Base-by-base conservation (phyloP, 2,329 filamentous ascomycete species). In the Metarhizium brunneum region DNA sequence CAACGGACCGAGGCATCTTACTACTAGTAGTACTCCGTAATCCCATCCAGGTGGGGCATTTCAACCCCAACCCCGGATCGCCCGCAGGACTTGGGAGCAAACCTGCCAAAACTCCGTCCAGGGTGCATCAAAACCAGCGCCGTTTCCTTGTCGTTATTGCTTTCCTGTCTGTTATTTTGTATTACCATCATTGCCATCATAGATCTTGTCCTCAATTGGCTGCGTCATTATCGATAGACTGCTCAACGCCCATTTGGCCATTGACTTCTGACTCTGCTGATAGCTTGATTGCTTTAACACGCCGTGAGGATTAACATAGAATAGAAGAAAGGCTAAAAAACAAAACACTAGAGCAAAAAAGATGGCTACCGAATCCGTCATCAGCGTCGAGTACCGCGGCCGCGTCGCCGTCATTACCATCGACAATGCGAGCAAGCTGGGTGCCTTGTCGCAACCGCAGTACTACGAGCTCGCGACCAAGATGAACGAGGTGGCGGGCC, bases 381-480 rank as follows among this genome's bases (percentile, higher is more conserved):
- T 75, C 60, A 63, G 57, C 8, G 58, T 75, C 57, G 72, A 75
- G 57, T 73, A 73, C 61, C 71, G 66, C 54, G 72, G 70, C 54
- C 71, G 72, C 60, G 65, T 74, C 16, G 73, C 92, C 65, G 83
- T 92, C 67, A 85, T 99, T 70, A 96, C 90, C 18, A 85, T 99
- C 67, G 86, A 92, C 72, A 87, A 89, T 53, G 82, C 86, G 54
- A 82, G 85, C 68, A 96, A 96, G 75, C 88, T 97, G 70, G 95
- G 95, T 70, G 90, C 92, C 36, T 74, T 96, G 53, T 81, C 75
- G 57, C 78, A 81, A 64, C 74, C 81, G 58, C 79, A 85, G 53
- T 97, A 96, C 76, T 95, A 88, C 69, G 79, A 84, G 35, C 79
- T 97, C 47, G 84, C 87, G 1, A 79, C 82, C 62, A 79, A 83